A percentile compares a stretch with the other conserved stretches of the same genome.
Conservation (phyloP, 352 stramenopile species). For the Thraustochytrium sp. region DNA sequence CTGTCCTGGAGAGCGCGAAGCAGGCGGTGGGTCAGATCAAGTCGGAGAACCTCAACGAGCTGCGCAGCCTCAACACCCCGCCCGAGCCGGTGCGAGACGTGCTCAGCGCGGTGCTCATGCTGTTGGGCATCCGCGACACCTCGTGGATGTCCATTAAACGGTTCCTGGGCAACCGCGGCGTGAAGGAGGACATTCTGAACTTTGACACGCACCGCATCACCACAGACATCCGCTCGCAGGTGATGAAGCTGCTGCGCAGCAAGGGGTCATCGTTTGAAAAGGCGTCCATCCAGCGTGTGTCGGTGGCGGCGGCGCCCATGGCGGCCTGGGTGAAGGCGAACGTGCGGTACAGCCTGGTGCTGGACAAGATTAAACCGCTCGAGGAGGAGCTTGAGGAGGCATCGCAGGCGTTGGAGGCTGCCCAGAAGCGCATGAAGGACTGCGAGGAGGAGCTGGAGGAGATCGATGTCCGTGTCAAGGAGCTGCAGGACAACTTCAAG, state of each 20-base stretch:
- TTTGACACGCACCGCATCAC: conserved; percentile 85
- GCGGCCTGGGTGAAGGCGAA: conserved; percentile 91
- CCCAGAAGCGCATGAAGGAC: conserved; percentile 69
- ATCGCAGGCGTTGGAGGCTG: conserved; percentile 70
- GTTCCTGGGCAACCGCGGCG: conserved; percentile 85
- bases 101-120: conserved; percentile 84
- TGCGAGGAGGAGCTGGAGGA: conserved; percentile 82
- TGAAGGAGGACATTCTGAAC: conserved; percentile 94
- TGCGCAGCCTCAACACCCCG: conserved; percentile 87
- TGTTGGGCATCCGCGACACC: conserved; percentile 88
- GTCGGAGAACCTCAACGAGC: conserved; percentile 90
- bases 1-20: conserved; percentile 67
- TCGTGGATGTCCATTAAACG: conserved; percentile 95
- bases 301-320: conserved; percentile 82
- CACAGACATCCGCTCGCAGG: conserved; percentile 75
- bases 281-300: conserved; percentile 86
- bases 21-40: conserved; percentile 75
- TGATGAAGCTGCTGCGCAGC: conserved; percentile 83
- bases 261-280: conserved; percentile 86
- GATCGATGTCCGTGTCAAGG: conserved; percentile 70
- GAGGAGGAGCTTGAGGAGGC: conserved; percentile 80
- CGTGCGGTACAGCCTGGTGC: conserved; percentile 85
- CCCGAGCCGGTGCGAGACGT: conserved; percentile 89
- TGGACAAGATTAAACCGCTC: conserved; percentile 89
- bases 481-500: conserved; percentile 84